Conservation (phyloP, 2,329 filamentous ascomycete species). For the Elsinoe australis region DNA sequence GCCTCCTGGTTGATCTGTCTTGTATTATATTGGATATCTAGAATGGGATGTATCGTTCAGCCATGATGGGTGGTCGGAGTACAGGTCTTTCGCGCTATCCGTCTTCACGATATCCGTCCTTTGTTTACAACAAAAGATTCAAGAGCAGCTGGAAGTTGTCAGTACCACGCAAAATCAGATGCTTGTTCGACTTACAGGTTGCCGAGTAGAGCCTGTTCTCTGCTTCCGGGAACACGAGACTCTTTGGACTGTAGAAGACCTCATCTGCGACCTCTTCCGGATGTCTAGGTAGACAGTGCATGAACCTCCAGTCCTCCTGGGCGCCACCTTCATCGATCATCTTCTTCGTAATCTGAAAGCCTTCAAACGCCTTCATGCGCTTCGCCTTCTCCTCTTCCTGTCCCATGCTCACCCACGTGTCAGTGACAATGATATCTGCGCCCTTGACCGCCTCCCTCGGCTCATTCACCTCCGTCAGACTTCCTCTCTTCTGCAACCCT, state of each 20-base stretch:
- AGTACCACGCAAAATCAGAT: conserved; percentile 16
- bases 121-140: conserved; percentile 94
- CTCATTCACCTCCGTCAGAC: conserved; percentile 64
- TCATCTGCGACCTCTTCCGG: conserved; percentile 88
- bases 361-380: conserved; percentile 71
- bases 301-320: conserved; percentile 88
- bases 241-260: conserved; percentile 81
- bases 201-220: conserved; percentile 93
- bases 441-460: conserved; percentile 79
- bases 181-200: conserved; percentile 50
- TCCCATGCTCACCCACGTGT: conserved; percentile 98
- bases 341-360: conserved; percentile 85
- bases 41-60: background rate
- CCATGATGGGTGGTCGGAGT: background rate
- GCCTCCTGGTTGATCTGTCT: conserved; percentile 62
- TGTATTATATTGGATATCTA: conserved; percentile 10
- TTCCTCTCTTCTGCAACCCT: conserved; percentile 53
- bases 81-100: background rate
- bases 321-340: conserved; percentile 78
- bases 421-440: conserved; percentile 86
- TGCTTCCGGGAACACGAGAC: conserved; percentile 85
- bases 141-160: conserved; percentile 52
- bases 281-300: conserved; percentile 94
- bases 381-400: conserved; percentile 79
- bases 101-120: conserved; percentile 54